Percentiles rank a stretch among this genome's conserved stretches.
phyloP scores from a whole-genome alignment of 1,139 yeast species.

The Hyphopichia pseudoburtonii region DNA sequence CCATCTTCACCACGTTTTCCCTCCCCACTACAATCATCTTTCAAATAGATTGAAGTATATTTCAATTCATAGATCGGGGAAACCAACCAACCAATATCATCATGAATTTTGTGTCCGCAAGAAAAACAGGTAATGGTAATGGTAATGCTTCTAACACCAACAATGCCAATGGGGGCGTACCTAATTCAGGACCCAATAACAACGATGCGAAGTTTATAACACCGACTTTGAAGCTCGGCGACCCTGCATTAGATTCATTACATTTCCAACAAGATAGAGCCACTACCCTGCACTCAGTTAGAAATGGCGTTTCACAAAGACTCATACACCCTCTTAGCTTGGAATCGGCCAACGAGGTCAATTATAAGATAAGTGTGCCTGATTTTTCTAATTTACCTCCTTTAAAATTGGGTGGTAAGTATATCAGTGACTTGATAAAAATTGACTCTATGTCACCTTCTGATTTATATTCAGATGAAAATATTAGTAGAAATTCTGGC shows the following conservation, averaged over 20 bases:
- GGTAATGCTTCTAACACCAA: not conserved
- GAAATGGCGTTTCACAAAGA: constrained; percentile 31
- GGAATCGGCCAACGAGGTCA: constrained; percentile 42
- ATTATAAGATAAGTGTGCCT: constrained; percentile 45
- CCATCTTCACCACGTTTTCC: too few species aligned
- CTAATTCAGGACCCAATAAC: not conserved
- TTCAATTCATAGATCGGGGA: too few species aligned
- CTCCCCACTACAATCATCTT: too few species aligned
- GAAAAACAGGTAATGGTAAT: not conserved
- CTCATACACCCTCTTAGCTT: constrained; percentile 38
- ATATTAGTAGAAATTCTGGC: constrained; percentile 39
- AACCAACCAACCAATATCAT: too few species aligned
- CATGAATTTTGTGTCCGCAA: constrained; percentile 1
- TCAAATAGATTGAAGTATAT: too few species aligned
- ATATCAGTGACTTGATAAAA: constrained; percentile 44
- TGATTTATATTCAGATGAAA: constrained; percentile 42
- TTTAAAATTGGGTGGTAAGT: constrained; percentile 42
- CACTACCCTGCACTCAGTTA: constrained; percentile 22
- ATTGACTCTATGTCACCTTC: constrained; percentile 48
- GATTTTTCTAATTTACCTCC: constrained; percentile 47
- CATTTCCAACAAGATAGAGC: constrained; percentile 39
- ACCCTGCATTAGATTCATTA: constrained; percentile 29
- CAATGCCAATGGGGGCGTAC: not conserved
- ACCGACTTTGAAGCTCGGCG: constrained; percentile 37
- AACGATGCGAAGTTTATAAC: constrained; percentile 26